Evolutionary conservation across 192 early-diverging fungal species (phyloP).

Genomic region (Linnemannia exigua): DNA sequence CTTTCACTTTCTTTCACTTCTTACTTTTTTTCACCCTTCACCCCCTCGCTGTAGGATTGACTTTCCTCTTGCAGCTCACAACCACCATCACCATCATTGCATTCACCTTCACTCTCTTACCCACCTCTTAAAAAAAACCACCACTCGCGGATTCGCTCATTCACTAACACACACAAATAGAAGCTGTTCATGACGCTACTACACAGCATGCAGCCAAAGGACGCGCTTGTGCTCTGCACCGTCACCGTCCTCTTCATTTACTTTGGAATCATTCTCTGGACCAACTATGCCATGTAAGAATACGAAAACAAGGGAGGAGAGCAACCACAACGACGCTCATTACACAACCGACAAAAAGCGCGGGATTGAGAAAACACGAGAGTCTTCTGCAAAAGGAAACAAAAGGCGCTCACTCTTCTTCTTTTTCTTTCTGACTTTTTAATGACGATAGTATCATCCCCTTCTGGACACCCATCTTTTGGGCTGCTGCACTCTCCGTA

Average conservation of each 20-base stretch:
- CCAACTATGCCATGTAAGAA: constrained; percentile 45
- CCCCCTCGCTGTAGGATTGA: neutral
- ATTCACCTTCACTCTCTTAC: neutral
- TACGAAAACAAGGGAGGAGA: neutral
- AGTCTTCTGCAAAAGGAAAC: neutral
- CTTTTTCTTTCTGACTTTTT: neutral
- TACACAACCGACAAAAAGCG: neutral
- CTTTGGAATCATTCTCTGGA: constrained; percentile 35
- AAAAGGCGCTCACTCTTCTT: neutral
- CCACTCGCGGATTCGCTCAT: neutral
- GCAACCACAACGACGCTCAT: neutral
- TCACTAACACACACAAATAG: too few species aligned
- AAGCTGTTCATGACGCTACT: constrained; percentile 11
- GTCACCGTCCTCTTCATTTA: constrained; percentile 43
- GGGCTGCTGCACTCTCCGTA: constrained; percentile 48
- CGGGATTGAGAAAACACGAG: neutral
- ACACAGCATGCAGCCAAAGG: constrained; percentile 31
- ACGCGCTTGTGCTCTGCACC: constrained; percentile 47
- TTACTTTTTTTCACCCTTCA: neutral
- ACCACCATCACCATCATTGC: neutral
- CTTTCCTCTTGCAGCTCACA: neutral
- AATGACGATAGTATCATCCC: constrained; percentile 27
- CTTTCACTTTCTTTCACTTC: neutral
- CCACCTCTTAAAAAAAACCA: too few species aligned
- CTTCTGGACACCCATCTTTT: constrained; percentile 53